Conservation (phyloP, 2,329 filamentous ascomycete genomes). For the Ophiostoma quercus region DNA sequence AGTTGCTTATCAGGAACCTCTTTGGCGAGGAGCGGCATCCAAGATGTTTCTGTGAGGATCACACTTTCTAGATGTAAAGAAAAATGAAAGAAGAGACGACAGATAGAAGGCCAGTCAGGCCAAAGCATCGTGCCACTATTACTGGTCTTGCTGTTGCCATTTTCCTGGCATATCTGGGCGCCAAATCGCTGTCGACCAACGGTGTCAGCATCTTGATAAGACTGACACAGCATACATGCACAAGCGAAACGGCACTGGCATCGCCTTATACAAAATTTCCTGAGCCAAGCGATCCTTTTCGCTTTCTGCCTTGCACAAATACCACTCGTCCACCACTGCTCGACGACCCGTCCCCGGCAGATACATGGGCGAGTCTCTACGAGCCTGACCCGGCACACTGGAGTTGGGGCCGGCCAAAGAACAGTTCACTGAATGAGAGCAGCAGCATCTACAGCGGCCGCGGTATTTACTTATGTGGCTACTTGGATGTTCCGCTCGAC, state of each 20-base stretch:
- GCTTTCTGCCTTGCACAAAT: background rate
- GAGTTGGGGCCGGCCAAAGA: background rate
- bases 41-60: background rate
- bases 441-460: background rate
- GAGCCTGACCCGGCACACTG: background rate
- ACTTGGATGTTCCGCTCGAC: conserved; percentile 45
- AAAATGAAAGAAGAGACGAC: background rate
- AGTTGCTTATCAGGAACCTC: conserved; percentile 23
- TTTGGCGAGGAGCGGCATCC: background rate
- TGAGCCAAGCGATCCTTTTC: background rate
- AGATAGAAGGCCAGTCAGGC: background rate
- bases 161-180: background rate
- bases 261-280: background rate
- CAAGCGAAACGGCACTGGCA: background rate
- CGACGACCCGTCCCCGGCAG: background rate
- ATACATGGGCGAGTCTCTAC: background rate
- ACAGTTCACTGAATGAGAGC: background rate
- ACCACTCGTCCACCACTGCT: background rate
- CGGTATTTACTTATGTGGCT: conserved; percentile 43
- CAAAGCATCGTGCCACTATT: background rate
- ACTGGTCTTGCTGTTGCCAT: background rate
- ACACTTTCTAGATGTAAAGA: background rate
- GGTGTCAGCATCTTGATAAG: background rate
- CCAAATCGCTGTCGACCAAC: background rate
- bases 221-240: background rate